Base-by-base conservation (phyloP, 768 basidiomycete genomes). In the Trametes gibbosa region DNA sequence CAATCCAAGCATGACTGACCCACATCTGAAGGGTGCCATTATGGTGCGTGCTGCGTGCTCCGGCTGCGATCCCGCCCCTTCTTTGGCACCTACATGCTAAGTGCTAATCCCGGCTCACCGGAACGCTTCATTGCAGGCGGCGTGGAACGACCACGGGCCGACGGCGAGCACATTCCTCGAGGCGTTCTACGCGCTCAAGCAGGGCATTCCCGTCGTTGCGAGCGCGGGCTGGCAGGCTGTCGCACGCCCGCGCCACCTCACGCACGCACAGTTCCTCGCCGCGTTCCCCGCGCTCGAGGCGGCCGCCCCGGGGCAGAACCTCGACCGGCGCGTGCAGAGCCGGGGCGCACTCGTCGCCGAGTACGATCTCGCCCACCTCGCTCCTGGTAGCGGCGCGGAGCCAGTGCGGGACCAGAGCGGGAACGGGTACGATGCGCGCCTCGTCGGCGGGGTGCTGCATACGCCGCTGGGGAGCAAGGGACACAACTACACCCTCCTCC, bases 121-220 rank as follows among this genome's bases (percentile, higher is more conserved):
- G 4, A 32, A 4, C 29, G 29, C 29, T 10, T 10, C 4, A 32
- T 32, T 32, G 29, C 47, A 68, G 65, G 65, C 69, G 13, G 61
- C 62, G 6, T 68, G 68, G 69, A 70, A 70, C 51, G 69, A 70
- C 58, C 66, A 67, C 47, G 69, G 69, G 2, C 67, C 64, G 21
- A 67, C 65, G 42, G 69, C 67, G n/a, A 63, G 66, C 29, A 68
- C 66, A 1, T 59, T 56, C 47, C 56, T 70, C 14, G 68, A 70
- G 49, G 67, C 67, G 23, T 70, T 63, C 58, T 70, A 70, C 51
- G 53, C 63, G 16, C 40, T 70, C 48, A 67, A 65, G 41, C 45
- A 60, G 32, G 67, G 69, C 24, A 52, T 68, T n/a, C 67, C 69
- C 17, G 67, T 67, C 49, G 62, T 68, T 37, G 64, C 60, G 3